Percentiles rank a stretch among this genome's conserved stretches.
phyloP scores from a whole-genome alignment of 495 filamentous ascomycete genomes.

The Tirmania nivea region DNA sequence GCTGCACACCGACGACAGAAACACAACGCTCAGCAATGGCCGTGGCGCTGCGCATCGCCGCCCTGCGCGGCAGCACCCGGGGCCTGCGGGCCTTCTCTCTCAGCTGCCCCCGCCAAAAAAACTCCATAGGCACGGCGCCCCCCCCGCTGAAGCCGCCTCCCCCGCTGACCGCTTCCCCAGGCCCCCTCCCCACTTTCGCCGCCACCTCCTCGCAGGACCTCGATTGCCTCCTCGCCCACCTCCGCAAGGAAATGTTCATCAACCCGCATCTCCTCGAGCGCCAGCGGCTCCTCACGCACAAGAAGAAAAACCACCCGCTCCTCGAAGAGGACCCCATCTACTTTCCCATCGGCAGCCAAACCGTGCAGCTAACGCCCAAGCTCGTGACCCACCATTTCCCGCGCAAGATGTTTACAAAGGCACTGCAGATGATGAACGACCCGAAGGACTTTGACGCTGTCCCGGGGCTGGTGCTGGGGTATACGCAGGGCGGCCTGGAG shows the following conservation, averaged over 20 bases:
- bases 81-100: no score
- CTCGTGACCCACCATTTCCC: constrained; percentile 16
- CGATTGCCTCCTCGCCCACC: constrained; percentile 24
- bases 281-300: constrained; percentile 35
- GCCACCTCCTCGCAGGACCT: constrained; percentile 31
- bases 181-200: constrained; percentile 27
- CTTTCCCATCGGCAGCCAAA: constrained; percentile 36
- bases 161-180: constrained; percentile 4
- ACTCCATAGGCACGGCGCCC: no score
- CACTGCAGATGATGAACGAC: constrained; percentile 30
- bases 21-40: no score
- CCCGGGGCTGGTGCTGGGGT: constrained; percentile 33
- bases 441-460: constrained; percentile 40
- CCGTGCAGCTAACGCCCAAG: constrained; percentile 4
- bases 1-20: no score
- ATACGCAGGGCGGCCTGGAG: constrained; percentile 11
- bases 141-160: no score
- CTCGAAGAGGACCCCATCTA: constrained; percentile 37
- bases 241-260: constrained; percentile 43
- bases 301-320: constrained; percentile 26
- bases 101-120: no score
- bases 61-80: no score
- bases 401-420: constrained; percentile 20
- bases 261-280: constrained; percentile 33
- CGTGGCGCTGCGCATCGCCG: no score